phyloP scores from a whole-genome alignment of 2,329 filamentous ascomycete genomes.

The Teratosphaeria nubilosa region DNA sequence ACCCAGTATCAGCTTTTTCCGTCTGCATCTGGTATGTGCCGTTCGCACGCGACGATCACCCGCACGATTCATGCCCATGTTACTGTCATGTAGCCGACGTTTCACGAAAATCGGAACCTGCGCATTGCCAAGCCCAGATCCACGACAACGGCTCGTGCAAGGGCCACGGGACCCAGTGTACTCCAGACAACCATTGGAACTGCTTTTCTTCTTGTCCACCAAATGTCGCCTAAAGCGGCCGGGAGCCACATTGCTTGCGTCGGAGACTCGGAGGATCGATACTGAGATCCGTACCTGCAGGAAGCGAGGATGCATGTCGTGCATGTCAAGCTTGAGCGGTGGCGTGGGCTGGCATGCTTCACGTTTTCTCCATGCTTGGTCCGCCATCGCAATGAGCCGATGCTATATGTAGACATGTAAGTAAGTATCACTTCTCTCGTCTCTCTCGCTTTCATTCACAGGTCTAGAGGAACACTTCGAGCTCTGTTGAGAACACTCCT shows the following conservation, averaged over 20 bases:
- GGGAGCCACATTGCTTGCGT: not conserved
- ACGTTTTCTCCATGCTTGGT: not conserved
- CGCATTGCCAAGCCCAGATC: not conserved
- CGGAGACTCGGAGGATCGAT: not conserved
- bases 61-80: not conserved
- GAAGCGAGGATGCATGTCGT: not conserved
- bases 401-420: not conserved
- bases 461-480: not conserved
- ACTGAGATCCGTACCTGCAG: not conserved
- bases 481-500: not conserved
- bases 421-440: not conserved
- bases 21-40: not conserved
- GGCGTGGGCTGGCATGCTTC: not conserved
- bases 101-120: not conserved
- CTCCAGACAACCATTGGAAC: not conserved
- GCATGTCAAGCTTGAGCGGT: not conserved
- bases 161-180: not conserved
- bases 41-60: not conserved
- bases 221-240: not conserved
- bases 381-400: not conserved
- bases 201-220: not conserved
- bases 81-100: not conserved
- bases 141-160: not conserved
- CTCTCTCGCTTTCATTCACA: not conserved
- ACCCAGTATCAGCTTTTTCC: not conserved